These are phyloP conservation scores for Tuber indicum DNA, from an alignment of 495 filamentous ascomycete species.

Conservation along the genomic window DNA sequence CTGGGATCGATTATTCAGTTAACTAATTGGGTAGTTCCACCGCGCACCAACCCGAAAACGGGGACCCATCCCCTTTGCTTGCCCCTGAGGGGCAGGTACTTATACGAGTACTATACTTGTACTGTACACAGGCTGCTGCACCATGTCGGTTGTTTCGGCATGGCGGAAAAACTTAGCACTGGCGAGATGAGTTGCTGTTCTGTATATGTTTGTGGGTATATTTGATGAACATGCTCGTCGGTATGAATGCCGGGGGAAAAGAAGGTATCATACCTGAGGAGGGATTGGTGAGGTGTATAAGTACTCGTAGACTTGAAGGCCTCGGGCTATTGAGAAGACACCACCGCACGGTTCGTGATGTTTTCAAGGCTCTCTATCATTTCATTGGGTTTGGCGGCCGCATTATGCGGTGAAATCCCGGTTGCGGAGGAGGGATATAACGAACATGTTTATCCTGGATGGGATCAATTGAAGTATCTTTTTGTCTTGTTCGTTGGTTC, in stretches of 20 bases:
- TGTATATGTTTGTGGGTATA: background rate
- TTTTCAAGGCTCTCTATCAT: background rate
- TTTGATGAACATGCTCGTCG: background rate
- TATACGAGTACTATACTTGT: too few relatives aligned
- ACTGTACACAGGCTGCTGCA: background rate
- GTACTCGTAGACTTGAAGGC: background rate
- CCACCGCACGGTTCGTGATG: background rate
- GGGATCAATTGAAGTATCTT: constrained; percentile 48
- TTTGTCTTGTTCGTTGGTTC: constrained; percentile 49
- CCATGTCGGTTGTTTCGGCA: background rate
- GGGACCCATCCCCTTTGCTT: background rate
- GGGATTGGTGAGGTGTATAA: background rate
- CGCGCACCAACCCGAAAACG: background rate
- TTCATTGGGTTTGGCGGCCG: background rate
- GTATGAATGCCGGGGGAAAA: background rate
- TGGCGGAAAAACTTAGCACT: background rate
- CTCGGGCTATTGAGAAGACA: background rate
- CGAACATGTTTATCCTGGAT: constrained; percentile 46
- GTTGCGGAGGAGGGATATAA: background rate
- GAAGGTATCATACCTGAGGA: background rate
- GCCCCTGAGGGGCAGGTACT: background rate
- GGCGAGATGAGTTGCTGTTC: background rate
- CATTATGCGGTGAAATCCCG: background rate
- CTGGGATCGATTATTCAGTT: background rate
- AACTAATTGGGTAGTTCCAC: background rate